Evolutionary conservation across 1,284 basidiomycete species (phyloP), one percentile per base, ranked within the genome.

Genomic region (Porodaedalea pini): DNA sequence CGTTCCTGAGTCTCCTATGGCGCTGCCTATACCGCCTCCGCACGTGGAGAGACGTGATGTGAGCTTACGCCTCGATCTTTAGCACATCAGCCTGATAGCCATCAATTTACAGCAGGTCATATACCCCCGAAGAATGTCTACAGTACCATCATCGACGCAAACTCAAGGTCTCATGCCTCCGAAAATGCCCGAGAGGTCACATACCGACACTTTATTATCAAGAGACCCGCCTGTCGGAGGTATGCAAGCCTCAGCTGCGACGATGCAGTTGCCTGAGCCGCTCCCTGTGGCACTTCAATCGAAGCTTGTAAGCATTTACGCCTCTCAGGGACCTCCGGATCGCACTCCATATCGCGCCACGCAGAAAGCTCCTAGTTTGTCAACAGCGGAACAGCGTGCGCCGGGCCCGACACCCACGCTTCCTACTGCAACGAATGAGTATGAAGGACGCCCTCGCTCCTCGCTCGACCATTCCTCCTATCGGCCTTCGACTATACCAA

Each of bases 291-390:
- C 27, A 4, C 23, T 37, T n/a, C 57, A 48, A 23, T 31, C 57
- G 27, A 49, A 54, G 50, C 45, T 55, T 37, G 53, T 59, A 36
- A 59, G 45, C 25, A 59, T 59, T 40, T 53, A 55, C 40, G 58
- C 58, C 36, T 54, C 53, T n/a, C 58, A 59, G 37, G 58, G 58
- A 29, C 58, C 58, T 39, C 48, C 58, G 13, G 58, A 59, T 54
- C 51, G 51, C 17, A 36, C 49, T 44, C 37, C 53, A 25, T 25
- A 43, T 15, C 53, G 41, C 27, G 31, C 23, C 21, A 49, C 40
- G 7, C 56, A 57, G 40, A 57, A 50, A 31, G 45, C 36, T 15
- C 5, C 31, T 15, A 41, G 21, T 21, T 4, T 29, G 23, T 40
- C 39, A 17, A 19, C 29, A 19, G 17, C 27, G 11, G 51, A 53